Conservation (phyloP, 192 early-diverging fungal genomes). For the Piromyces finnis region DNA sequence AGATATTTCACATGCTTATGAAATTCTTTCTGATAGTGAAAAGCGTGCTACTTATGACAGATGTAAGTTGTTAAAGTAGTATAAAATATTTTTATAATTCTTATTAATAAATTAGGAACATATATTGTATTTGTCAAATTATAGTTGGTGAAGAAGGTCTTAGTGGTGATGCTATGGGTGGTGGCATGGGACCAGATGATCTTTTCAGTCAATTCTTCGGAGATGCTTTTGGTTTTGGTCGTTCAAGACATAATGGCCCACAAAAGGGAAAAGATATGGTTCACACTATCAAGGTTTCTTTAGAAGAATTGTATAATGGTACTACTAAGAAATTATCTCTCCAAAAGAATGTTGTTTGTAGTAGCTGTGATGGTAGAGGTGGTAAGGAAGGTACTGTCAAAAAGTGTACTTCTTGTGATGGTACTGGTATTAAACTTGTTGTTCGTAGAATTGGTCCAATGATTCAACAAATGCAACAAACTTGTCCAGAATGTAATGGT, state of each 20-base stretch:
- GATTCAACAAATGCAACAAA: conserved; percentile 99
- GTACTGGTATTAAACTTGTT: conserved; percentile 75
- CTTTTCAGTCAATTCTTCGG: conserved; percentile 96
- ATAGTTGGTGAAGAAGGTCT: conserved; percentile 5
- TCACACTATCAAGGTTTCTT: conserved; percentile 64
- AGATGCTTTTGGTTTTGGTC: conserved; percentile 55
- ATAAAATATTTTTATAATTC: no score
- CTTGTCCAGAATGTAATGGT: conserved; percentile 79
- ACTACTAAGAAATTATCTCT: conserved; percentile 91
- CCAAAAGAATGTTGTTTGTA: conserved; percentile 82
- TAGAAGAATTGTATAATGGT: conserved; percentile 77
- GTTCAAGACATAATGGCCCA: conserved; percentile 53
- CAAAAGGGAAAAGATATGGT: conserved; percentile 89
- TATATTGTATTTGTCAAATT: no score
- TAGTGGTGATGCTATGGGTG: conserved; percentile 38
- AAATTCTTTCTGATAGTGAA: conserved; percentile 78
- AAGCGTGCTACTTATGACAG: conserved; percentile 87
- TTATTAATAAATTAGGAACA: no score
- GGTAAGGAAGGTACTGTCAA: conserved; percentile 86
- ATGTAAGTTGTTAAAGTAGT: no score
- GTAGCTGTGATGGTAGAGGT: conserved; percentile 82
- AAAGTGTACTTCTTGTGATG: conserved; percentile 66
- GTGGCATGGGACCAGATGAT: conserved; percentile 57
- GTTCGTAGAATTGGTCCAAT: conserved; percentile 96
- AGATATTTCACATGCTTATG: conserved; percentile 96